These are phyloP conservation scores for Colletotrichum horii DNA, from an alignment of 2,329 filamentous ascomycete species.

Conservation along the genomic window DNA sequence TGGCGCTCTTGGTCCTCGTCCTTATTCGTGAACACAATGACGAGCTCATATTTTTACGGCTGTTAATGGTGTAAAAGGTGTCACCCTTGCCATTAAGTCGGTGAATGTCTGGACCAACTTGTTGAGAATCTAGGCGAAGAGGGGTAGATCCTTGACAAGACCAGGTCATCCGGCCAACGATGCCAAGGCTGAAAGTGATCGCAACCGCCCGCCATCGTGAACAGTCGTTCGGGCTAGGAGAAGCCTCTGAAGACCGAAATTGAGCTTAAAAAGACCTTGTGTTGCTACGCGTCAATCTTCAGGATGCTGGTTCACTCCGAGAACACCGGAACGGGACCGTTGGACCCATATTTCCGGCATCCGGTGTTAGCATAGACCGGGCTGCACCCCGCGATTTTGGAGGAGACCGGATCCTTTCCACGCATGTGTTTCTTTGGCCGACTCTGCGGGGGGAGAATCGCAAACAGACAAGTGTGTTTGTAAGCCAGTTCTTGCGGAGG, in stretches of 20 bases:
- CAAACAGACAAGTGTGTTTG: neutral
- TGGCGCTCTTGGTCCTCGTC: neutral
- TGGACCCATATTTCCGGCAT: neutral
- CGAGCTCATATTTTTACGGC: neutral
- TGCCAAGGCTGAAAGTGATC: neutral
- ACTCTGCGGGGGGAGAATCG: neutral
- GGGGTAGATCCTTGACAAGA: neutral
- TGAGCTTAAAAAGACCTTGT: rapidly evolving
- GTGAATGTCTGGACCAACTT: neutral
- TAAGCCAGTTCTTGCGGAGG: neutral
- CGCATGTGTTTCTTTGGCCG: neutral
- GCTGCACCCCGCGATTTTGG: neutral
- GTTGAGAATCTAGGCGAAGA: neutral
- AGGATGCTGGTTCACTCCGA: neutral
- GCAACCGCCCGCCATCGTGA: neutral
- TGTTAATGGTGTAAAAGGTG: neutral
- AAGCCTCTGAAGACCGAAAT: rapidly evolving
- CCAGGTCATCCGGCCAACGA: neutral
- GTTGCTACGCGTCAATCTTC: neutral
- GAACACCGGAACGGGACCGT: rapidly evolving
- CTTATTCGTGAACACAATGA: neutral
- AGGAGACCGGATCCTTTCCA: neutral
- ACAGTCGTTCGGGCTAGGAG: neutral
- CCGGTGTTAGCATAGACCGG: neutral
- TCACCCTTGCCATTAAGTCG: neutral